phyloP scores from a whole-genome alignment of 192 early-diverging fungal genomes.

The Linnemannia zychae region DNA sequence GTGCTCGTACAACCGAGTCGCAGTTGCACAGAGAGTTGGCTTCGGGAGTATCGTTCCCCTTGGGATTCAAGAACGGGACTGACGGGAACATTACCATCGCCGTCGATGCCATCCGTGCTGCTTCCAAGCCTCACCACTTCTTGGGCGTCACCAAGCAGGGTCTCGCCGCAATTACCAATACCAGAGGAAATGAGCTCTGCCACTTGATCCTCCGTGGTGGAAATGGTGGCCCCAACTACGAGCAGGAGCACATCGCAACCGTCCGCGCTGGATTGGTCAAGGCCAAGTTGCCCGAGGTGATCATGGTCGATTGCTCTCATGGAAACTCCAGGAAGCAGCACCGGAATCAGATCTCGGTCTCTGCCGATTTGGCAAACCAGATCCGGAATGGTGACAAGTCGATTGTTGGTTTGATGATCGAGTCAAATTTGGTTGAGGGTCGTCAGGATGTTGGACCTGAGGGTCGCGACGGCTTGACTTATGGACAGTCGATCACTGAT shows the following conservation, averaged over 20 bases:
- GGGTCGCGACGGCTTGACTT: slow-evolving; percentile 76
- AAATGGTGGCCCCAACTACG: slow-evolving; percentile 91
- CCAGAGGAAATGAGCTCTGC: slow-evolving; percentile 86
- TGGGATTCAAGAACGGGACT: slow-evolving; percentile 99
- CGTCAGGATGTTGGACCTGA: slow-evolving; percentile 86
- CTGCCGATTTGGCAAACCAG: slow-evolving; percentile 76
- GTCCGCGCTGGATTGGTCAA: slow-evolving; percentile 73
- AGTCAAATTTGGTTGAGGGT: slow-evolving; percentile 90
- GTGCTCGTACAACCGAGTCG: slow-evolving; percentile 95
- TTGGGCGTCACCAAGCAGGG: slow-evolving; percentile 96
- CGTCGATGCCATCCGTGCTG: slow-evolving; percentile 80
- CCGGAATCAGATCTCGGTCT: slow-evolving; percentile 87
- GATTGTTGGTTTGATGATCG: slow-evolving; percentile 94
- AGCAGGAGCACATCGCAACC: slow-evolving; percentile 68
- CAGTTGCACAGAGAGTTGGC: slow-evolving; percentile 96
- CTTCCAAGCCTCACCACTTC: slow-evolving; percentile 88
- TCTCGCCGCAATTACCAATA: slow-evolving; percentile 89
- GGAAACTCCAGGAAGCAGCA: slow-evolving; percentile 94
- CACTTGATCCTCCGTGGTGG: slow-evolving; percentile 94
- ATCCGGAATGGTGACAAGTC: slow-evolving; percentile 75
- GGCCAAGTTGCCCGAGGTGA: slow-evolving; percentile 70
- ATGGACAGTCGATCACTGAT: slow-evolving; percentile 95
- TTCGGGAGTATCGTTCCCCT: slow-evolving; percentile 93
- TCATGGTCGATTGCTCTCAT: slow-evolving; percentile 98
- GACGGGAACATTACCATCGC: slow-evolving; percentile 89